Base-by-base conservation (phyloP, 495 filamentous ascomycete genomes). In the Pyrenula aspistea region DNA sequence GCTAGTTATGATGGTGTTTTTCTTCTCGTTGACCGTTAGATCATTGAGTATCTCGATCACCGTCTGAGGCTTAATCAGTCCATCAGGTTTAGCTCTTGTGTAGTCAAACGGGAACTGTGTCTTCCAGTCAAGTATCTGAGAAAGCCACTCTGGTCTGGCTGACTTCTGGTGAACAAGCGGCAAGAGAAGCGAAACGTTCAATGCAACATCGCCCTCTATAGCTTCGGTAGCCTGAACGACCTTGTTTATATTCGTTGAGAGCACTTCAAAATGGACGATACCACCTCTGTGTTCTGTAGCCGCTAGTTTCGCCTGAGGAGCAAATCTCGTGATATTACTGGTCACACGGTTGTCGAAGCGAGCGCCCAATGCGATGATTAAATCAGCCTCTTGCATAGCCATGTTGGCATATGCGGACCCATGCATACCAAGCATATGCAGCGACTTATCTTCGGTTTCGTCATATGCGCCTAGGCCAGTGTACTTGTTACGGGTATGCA, bases 101-200 rank as follows among this genome's bases (percentile, higher is more conserved):
- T 88, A 95, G 50, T 73, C 68, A 10, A 91, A 84, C 1, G 89
- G 88, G 77, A 89, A 91, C 51, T 84, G 83, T 60, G 76, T 71
- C 73, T 96, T 96, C 92, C 91, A 97, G 61, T 80, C 79, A 21
- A 84, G 81, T 64, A 97, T 95, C 73, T 95, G 84, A 24, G 69
- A 77, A 59, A 95, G 90, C 92, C 92, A 97, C 58, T 85, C 87
- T 24, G 83, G 75, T n/a, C 91, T 80, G 23, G 84, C 78, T 15
- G 69, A 50, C 59, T 85, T 82, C 25, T 70, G 22, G 50, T 88
- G 69, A 24, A 95, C 65, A 31, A 78, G 71, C 3, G 91, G 89
- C 1, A 96, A 65, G 22, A 96, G 83, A 48, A 79, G 68, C 24
- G 72, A 73, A n/a, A 97, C 71, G 64, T 91, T 96, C 11, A 74